Evolutionary conservation across 2,329 filamentous ascomycete species (phyloP).

Genomic region (Neofusicoccum ribis): DNA sequence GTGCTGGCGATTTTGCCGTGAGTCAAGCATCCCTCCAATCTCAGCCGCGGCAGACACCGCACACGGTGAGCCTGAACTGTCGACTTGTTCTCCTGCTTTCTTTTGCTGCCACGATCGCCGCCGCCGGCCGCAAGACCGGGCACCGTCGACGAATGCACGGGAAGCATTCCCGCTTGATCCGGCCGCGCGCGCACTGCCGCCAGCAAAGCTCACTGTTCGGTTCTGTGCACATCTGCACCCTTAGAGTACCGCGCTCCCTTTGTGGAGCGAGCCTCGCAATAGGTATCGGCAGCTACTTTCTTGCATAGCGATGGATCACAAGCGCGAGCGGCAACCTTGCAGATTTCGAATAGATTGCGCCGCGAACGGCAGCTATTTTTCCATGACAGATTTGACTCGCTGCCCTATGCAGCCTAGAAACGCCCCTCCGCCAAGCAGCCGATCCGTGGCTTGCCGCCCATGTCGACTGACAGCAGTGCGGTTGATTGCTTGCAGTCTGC

Average conservation of each 20-base stretch:
- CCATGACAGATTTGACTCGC: not conserved
- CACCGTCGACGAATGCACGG: not conserved
- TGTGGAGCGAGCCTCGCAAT: not conserved
- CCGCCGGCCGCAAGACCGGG: not conserved
- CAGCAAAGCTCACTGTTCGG: not conserved
- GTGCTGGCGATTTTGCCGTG: not conserved
- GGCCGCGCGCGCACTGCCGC: not conserved
- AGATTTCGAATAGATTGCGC: slow-evolving; percentile 8
- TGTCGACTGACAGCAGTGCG: not conserved
- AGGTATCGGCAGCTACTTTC: not conserved
- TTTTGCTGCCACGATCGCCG: not conserved
- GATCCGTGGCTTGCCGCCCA: slow-evolving; percentile 9
- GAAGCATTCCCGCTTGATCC: not conserved
- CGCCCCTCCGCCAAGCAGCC: not conserved
- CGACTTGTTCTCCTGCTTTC: not conserved
- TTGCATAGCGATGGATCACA: not conserved
- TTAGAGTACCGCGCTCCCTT: not conserved
- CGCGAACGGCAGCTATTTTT: not conserved
- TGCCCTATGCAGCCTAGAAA: not conserved
- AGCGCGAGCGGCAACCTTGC: not conserved
- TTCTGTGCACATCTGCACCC: not conserved
- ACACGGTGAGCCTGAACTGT: not conserved
- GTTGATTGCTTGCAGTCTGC: not conserved
- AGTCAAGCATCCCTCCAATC: slow-evolving; percentile 9
- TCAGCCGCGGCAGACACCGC: not conserved